These are phyloP conservation scores for Cytospora schulzeri DNA, from an alignment of 2,329 filamentous ascomycete genomes.

Conservation along the genomic window DNA sequence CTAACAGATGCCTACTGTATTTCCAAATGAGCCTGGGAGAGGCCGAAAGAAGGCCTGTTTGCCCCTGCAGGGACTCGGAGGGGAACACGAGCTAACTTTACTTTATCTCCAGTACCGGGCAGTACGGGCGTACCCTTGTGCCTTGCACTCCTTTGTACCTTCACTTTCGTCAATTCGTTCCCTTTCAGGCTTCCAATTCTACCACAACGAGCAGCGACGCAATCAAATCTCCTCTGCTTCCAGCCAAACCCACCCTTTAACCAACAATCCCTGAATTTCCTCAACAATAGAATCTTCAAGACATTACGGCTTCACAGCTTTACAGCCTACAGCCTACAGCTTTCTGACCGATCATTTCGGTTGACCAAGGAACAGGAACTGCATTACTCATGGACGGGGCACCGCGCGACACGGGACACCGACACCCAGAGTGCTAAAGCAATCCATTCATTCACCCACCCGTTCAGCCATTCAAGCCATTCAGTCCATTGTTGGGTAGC, in stretches of 20 bases:
- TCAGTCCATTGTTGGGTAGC: neutral
- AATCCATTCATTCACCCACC: neutral
- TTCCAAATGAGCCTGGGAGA: neutral
- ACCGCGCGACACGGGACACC: constrained; percentile 20
- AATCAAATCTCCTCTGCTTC: neutral
- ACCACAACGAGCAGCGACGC: neutral
- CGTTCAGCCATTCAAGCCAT: neutral
- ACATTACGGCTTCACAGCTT: neutral
- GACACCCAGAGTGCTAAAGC: neutral
- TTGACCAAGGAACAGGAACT: constrained; percentile 15
- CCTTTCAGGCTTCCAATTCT: neutral
- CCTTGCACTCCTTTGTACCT: neutral
- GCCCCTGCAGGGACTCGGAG: neutral
- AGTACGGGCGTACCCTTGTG: neutral
- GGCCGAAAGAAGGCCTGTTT: no score
- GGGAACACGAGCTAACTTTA: constrained; percentile 1
- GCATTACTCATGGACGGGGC: constrained; percentile 21
- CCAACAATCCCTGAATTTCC: constrained; percentile 2
- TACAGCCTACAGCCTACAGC: no score
- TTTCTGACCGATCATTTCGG: constrained; percentile 14
- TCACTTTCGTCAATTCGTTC: neutral
- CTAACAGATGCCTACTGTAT: neutral
- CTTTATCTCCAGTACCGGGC: neutral
- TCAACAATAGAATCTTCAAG: constrained; percentile 1
- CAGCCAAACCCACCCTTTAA: neutral